Base-by-base conservation (phyloP, 768 basidiomycete genomes). In the Collybia sp. region DNA sequence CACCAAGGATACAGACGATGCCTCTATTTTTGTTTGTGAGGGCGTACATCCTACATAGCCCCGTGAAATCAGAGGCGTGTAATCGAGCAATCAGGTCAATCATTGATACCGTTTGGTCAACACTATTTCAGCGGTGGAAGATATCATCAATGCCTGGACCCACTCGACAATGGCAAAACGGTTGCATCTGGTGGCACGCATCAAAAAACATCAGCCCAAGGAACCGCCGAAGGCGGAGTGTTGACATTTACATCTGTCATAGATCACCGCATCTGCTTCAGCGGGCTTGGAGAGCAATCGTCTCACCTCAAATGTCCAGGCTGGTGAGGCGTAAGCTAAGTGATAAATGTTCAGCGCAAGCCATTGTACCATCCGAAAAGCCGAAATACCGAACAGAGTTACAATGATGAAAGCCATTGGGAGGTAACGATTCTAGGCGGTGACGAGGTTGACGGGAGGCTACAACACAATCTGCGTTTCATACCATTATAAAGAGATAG, bases 81-180 rank as follows among this genome's bases (percentile, higher is more conserved):
- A 25, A 25, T 8, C 25, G 25, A 8, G 35, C 17, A 18, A 10
- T 6, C 10, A 10, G 4, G 10, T 37, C n/a, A n/a, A n/a, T n/a
- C n/a, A n/a, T 18, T 10, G 10, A 37, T 13, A 37, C n/a, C 35
- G 35, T 10, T n/a, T 18, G n/a, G 35, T 6, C 17, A 37, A 18
- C n/a, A 46, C 35, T 10, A 25, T 18, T 31, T 46, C 45, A 10
- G 45, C 45, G 16, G 38, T 13, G 13, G 20, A 40, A n/a, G 37
- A 16, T 6, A 25, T 40, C 6, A 19, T 2, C 4, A 46, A 18
- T 2, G 45, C 37, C 40, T 46, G 45, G 3, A 46, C 3, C 45
- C 45, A 46, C 33, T 46, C 25, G 19, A 46, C 45, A 17, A 40
- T 40, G 19, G 30, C 45, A 25, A 46, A 46, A 5, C 35, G 45